Conservation (phyloP, 768 basidiomycete species). For the Phylloporus sp. region DNA sequence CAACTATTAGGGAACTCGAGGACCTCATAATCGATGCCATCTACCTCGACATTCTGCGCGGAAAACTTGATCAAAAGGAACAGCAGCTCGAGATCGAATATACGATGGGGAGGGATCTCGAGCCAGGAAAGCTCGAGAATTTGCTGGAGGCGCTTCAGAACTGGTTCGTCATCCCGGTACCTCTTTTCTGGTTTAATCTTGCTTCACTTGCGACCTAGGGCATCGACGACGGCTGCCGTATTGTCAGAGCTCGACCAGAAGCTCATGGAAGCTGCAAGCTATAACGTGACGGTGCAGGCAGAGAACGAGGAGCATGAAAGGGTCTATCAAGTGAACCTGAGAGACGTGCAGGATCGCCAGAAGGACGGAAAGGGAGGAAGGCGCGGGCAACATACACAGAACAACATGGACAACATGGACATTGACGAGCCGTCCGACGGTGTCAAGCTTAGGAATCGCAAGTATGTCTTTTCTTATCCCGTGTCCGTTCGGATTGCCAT, state of each 20-base stretch:
- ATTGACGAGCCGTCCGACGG: constrained; percentile 53
- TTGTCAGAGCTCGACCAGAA: constrained; percentile 69
- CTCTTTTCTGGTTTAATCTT: not conserved
- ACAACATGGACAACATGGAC: constrained; percentile 49
- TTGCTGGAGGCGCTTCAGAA: constrained; percentile 58
- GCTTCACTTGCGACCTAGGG: constrained; percentile 41
- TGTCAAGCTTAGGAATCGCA: constrained; percentile 53
- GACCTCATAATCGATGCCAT: constrained; percentile 97
- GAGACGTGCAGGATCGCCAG: constrained; percentile 59
- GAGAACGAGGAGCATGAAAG: constrained; percentile 54
- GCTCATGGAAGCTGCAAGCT: constrained; percentile 50
- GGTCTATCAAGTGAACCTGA: constrained; percentile 46
- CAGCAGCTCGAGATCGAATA: constrained; percentile 89
- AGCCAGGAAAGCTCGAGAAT: constrained; percentile 59
- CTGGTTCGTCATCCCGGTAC: constrained; percentile 44
- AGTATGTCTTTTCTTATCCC: constrained; percentile 38
- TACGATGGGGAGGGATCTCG: constrained; percentile 89
- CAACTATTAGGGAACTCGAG: constrained; percentile 83
- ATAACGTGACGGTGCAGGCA: constrained; percentile 36
- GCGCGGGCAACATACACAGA: constrained; percentile 14
- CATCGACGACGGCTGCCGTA: constrained; percentile 63
- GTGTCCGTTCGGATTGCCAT: not conserved
- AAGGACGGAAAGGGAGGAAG: constrained; percentile 50
- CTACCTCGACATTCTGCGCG: constrained; percentile 84
- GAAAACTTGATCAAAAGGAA: constrained; percentile 90